Base-by-base conservation (phyloP, 768 basidiomycete species). In the Russula sp. region DNA sequence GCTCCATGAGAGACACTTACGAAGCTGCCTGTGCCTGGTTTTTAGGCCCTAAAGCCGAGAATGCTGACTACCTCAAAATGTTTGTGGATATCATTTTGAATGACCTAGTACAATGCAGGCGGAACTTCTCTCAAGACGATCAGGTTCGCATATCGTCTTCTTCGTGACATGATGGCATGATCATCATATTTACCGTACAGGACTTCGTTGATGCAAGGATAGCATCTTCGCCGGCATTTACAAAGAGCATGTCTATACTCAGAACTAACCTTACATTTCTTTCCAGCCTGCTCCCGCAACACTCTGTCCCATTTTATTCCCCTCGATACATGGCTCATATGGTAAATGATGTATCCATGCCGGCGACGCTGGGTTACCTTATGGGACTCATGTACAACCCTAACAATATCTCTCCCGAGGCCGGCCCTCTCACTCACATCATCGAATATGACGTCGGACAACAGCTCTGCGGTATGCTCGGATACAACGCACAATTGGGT, bases 341-440 rank as follows among this genome's bases (percentile, higher is more conserved):
- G 78, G 66, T 61, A 42, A 71, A 74, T 55, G 77, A 79, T 44
- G 73, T 69, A 32, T 73, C 74, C 44, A 70, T 74, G 62, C 73
- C 73, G 0, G 67, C 69, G 3, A 72, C 66, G 4, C 59, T 72
- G 9, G 73, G 71, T 18, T 73, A 69, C 26, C 51, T 73, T 5
- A 58, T 70, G 51, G 69, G 68, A 13, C 61, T 73, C 38, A 57
- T 75, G 56, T 68, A 73, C 67, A 81, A 81, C 65, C 80, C 75
- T 8, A 81, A 81, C 72, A 80, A 81, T 67, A 76, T 79, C 57
- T 75, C 79, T 8, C 70, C 73, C 26, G 79, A 80, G 64, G 76
- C 76, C 2, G 73, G 73, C 34, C 80, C 80, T 0, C 65, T 78
- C 14, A 78, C 79, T 1, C 76, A 76, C 9, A 42, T 72, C 14